phyloP scores from a whole-genome alignment of 495 filamentous ascomycete genomes.

The Neurospora tetraspora region DNA sequence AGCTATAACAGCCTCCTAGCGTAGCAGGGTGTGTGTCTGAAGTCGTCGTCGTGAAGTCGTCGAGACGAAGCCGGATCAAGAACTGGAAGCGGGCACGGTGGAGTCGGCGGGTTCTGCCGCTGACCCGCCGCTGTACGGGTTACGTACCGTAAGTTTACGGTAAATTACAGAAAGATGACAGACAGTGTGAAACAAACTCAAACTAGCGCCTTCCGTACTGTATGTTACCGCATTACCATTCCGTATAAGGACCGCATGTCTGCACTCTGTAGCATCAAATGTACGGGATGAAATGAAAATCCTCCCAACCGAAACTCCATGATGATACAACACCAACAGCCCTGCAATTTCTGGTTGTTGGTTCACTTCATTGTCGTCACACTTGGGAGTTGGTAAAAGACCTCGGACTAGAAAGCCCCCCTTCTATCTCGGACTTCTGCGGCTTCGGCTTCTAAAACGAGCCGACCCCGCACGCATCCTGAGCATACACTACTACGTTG shows the following conservation, averaged over 20 bases:
- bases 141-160: not conserved
- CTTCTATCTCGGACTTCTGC: not conserved
- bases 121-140: not conserved
- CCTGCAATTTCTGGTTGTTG: not conserved
- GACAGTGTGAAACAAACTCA: not conserved
- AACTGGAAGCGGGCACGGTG: too few relatives aligned
- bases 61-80: too few relatives aligned
- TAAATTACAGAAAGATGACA: not conserved
- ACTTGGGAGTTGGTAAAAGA: not conserved
- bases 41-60: not conserved
- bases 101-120: not conserved
- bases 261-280: not conserved
- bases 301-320: not conserved
- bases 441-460: not conserved
- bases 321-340: not conserved
- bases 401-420: not conserved
- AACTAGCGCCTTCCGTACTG: not conserved
- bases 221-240: not conserved
- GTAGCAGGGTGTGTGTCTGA: not conserved
- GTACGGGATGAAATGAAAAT: not conserved
- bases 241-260: not conserved
- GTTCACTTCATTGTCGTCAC: not conserved
- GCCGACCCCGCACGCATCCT: not conserved
- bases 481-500: not conserved
- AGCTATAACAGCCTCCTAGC: not conserved